These are phyloP conservation scores for Brassica nigra DNA, from an alignment of 345 rosid genomes.

Conservation along the genomic window DNA sequence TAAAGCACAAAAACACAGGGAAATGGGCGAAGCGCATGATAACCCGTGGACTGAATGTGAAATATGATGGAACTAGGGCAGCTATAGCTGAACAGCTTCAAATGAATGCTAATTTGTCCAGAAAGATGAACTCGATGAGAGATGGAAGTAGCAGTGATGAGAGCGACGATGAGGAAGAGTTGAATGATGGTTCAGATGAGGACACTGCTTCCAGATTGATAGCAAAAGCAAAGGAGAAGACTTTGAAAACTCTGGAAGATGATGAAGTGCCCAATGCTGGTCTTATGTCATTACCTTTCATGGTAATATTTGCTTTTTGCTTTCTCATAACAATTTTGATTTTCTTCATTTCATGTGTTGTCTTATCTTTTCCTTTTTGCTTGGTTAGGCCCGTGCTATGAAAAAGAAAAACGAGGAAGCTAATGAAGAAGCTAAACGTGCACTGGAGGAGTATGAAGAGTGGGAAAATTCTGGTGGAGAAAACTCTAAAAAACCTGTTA, in stretches of 20 bases:
- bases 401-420: conserved; percentile 72
- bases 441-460: conserved; percentile 76
- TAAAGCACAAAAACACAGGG: conserved; percentile 78
- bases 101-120: conserved; percentile 68
- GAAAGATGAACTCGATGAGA: conserved; percentile 76
- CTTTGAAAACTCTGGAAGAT: conserved; percentile 62
- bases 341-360: background rate
- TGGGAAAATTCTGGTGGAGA: conserved; percentile 54
- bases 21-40: conserved; percentile 82
- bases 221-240: conserved; percentile 72
- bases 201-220: conserved; percentile 60
- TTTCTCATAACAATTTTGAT: conserved; percentile 2
- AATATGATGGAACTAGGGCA: conserved; percentile 82
- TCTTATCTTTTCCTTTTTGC: conserved; percentile 11
- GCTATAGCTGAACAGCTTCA: conserved; percentile 87
- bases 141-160: conserved; percentile 77
- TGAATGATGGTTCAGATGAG: conserved; percentile 48
- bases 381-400: conserved; percentile 73
- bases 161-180: conserved; percentile 54
- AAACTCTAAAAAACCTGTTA: conserved; percentile 40
- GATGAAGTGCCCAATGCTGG: conserved; percentile 70
- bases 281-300: conserved; percentile 87
- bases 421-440: conserved; percentile 72
- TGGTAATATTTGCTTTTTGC: conserved; percentile 54
- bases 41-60: conserved; percentile 69